A percentile compares a stretch with the other conserved stretches of the same genome.
Conservation (phyloP, 2,329 filamentous ascomycete genomes). For the Chaetoscypha palmicola region DNA sequence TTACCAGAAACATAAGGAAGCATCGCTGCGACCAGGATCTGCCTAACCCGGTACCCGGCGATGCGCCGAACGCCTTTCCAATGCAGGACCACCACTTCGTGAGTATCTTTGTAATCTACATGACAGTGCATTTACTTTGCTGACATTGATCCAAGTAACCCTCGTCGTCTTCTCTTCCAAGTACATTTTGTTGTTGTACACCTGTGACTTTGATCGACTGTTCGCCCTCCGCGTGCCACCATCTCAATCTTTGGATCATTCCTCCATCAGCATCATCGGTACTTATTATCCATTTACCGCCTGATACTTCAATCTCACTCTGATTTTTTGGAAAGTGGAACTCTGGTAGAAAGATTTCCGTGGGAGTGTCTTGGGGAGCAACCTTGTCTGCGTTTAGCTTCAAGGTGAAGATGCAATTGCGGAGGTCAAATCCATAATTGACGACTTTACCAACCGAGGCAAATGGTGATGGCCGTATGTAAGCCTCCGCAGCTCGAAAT, state of each 20-base stretch:
- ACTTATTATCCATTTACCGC: constrained; percentile 85
- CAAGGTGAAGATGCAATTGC: constrained; percentile 69
- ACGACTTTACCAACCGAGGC: constrained; percentile 64
- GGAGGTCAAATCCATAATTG: constrained; percentile 74
- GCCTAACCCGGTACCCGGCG: no score
- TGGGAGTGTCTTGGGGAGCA: constrained; percentile 60
- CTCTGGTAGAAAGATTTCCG: constrained; percentile 78
- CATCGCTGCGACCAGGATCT: no score
- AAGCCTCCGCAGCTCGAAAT: constrained; percentile 86
- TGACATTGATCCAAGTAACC: constrained; percentile 70
- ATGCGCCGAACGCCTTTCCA: constrained; percentile 6
- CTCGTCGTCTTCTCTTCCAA: constrained; percentile 52
- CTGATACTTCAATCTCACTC: constrained; percentile 66
- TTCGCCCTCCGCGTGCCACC: constrained; percentile 88
- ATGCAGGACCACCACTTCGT: constrained; percentile 9
- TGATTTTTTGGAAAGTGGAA: constrained; percentile 81
- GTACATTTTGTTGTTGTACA: constrained; percentile 51
- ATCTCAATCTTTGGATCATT: constrained; percentile 68
- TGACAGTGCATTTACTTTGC: constrained; percentile 41
- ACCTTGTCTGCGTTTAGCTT: constrained; percentile 54
- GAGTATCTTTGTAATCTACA: constrained; percentile 33
- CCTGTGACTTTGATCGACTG: constrained; percentile 75
- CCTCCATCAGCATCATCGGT: constrained; percentile 63
- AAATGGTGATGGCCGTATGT: constrained; percentile 77
- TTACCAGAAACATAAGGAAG: no score